Conservation (phyloP, 108 stramenopile species). For the Cyclotella kingstonii region DNA sequence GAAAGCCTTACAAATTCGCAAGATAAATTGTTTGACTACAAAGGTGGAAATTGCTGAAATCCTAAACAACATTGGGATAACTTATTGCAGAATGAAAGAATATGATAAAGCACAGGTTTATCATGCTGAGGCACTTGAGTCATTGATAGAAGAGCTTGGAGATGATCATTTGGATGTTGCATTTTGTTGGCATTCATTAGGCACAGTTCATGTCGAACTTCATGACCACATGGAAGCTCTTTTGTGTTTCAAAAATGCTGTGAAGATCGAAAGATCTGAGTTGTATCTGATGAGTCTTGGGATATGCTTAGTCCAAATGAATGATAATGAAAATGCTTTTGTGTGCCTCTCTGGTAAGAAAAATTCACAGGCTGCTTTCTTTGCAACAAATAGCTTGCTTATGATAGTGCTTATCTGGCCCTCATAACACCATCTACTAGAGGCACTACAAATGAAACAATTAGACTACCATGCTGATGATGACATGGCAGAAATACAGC, state of each 20-base stretch:
- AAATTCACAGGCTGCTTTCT: neutral
- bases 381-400: too few relatives aligned
- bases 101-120: constrained; percentile 47
- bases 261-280: constrained; percentile 40
- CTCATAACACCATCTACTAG: constrained; percentile 11
- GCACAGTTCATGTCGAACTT: constrained; percentile 31
- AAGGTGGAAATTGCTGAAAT: constrained; percentile 40
- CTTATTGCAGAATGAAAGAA: constrained; percentile 46
- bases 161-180: constrained; percentile 44
- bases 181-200: constrained; percentile 48
- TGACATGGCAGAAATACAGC: constrained; percentile 46
- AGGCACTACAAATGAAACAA: constrained; percentile 46
- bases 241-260: constrained; percentile 38
- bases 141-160: constrained; percentile 43
- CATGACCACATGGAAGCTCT: constrained; percentile 26
- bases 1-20: constrained; percentile 37
- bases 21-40: constrained; percentile 14
- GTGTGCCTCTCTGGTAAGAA: constrained; percentile 16
- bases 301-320: constrained; percentile 27
- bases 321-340: constrained; percentile 47
- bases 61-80: constrained; percentile 45
- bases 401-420: too few relatives aligned
- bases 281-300: constrained; percentile 44
- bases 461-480: constrained; percentile 27
- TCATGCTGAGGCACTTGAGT: constrained; percentile 42